Conservation (phyloP, 148 eudicot genomes). For the Rhododendron vialii region DNA sequence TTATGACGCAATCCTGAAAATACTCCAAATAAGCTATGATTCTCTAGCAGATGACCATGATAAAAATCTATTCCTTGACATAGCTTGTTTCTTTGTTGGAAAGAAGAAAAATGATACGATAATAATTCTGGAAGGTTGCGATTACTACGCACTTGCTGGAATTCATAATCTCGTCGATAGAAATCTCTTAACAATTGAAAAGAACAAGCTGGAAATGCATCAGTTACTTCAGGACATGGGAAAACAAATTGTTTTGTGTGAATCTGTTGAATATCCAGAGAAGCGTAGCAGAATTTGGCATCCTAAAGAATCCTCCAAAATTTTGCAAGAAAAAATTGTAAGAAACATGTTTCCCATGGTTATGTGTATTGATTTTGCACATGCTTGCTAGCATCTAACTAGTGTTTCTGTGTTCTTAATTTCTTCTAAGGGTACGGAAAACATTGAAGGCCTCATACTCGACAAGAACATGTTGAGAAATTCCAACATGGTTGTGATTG, state of each 20-base stretch:
- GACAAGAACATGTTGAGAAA: not conserved
- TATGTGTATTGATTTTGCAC: not conserved
- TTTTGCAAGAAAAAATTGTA: not conserved
- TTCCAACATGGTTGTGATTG: not conserved
- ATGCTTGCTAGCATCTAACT: not conserved
- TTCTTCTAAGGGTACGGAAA: not conserved
- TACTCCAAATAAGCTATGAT: not conserved
- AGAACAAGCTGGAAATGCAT: not conserved
- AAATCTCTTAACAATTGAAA: not conserved
- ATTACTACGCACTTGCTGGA: not conserved
- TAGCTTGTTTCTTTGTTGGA: not conserved
- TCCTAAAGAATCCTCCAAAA: not conserved
- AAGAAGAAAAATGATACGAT: not conserved
- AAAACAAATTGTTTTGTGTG: too few species aligned
- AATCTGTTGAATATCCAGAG: too few species aligned
- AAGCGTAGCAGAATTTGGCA: too few species aligned
- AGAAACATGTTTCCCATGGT: not conserved
- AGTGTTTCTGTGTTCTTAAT: not conserved
- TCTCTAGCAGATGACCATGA: not conserved
- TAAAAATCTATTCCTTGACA: not conserved
- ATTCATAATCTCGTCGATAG: not conserved
- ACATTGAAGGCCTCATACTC: not conserved
- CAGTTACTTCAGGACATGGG: too few species aligned
- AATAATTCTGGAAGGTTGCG: not conserved
- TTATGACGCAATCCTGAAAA: not conserved